phyloP scores from a whole-genome alignment of 176 grass and related monocot genomes.

The Aechmea fasciata region DNA sequence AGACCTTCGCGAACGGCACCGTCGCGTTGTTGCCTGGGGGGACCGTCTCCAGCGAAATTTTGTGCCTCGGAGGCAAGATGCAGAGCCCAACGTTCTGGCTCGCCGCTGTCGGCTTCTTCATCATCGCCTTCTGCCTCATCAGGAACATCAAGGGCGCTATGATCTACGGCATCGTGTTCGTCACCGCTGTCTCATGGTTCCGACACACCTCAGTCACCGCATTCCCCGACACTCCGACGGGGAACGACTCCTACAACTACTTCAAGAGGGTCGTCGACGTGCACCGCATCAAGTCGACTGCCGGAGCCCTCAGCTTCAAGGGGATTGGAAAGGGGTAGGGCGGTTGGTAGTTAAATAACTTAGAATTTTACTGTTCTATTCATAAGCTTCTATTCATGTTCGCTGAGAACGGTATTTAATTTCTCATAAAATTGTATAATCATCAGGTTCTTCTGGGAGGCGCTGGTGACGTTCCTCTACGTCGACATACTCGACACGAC shows the following conservation, averaged over 20 bases:
- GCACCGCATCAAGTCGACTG: conserved; percentile 51
- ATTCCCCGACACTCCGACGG: conserved; percentile 47
- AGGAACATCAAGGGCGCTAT: conserved; percentile 61
- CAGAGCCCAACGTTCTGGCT: conserved; percentile 74
- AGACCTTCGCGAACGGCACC: conserved; percentile 55
- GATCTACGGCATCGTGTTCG: conserved; percentile 79
- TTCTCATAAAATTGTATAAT: no score
- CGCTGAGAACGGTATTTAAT: no score
- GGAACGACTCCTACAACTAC: conserved; percentile 47
- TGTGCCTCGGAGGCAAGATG: conserved; percentile 62
- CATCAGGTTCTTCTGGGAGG: conserved; percentile 50
- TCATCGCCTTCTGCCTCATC: conserved; percentile 73
- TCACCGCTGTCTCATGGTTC: conserved; percentile 65
- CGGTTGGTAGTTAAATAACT: no score
- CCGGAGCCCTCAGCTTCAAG: conserved; percentile 56
- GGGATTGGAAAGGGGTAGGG: conserved; percentile 19
- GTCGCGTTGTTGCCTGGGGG: conserved; percentile 52
- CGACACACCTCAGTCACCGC: conserved; percentile 49
- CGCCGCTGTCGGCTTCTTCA: conserved; percentile 48
- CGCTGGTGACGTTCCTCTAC: conserved; percentile 74
- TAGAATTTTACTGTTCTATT: no score
- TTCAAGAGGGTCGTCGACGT: conserved; percentile 74
- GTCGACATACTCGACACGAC: conserved; percentile 86
- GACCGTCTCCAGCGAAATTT: conserved; percentile 38
- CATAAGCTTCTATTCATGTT: no score